Evolutionary conservation across 2,329 filamentous ascomycete genomes (phyloP), one percentile per base, ranked within the genome.

Genomic region (Fusarium temperatum): DNA sequence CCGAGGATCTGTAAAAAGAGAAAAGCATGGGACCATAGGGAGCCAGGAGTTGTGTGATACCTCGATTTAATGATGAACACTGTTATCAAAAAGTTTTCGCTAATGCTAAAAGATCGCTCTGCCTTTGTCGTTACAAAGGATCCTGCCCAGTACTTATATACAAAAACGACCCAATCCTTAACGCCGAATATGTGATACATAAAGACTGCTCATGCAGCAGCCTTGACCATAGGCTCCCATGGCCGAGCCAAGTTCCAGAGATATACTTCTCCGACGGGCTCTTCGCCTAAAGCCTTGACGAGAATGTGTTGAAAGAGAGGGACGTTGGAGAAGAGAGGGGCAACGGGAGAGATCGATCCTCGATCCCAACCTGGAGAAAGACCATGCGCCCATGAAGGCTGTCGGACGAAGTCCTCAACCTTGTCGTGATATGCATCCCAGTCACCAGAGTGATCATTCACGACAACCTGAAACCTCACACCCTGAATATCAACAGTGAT

Each of bases 161-260:
- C 63, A 68, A 69, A 55, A 42, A 51, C 42, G 44, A 74, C 44
- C 36, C 51, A 50, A 60, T 47, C 51, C 51, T 38, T 9, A 71
- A 77, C 73, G 65, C 75, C 71, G 35, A 66, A 32, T 39, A 39
- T 26, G 26, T 66, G 51, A 63, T 60, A 66, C 32, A 54, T 41
- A 42, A 45, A 47, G n/a, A 35, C 36, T 20, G 35, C 42, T 76
- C 60, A 83, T n/a, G 79, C 82, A 18, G 77, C 78, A 14, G 82
- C 83, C 70, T 80, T 82, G n/a, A 84, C 80, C 80, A 85, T 83
- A 14, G 83, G 83, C 70, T 85, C 83, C 83, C 83, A 85, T 41
- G 83, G 83, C 38, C 78, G 76, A 22, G 81, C 78, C 73, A 82
- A 67, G 66, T 85, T 84, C 83, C 83, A 85, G 44, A 85, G 77